Evolutionary conservation across 176 grass and related monocot genomes (phyloP), one percentile per base, ranked within the genome.

Genomic region (Olyra latifolia): DNA sequence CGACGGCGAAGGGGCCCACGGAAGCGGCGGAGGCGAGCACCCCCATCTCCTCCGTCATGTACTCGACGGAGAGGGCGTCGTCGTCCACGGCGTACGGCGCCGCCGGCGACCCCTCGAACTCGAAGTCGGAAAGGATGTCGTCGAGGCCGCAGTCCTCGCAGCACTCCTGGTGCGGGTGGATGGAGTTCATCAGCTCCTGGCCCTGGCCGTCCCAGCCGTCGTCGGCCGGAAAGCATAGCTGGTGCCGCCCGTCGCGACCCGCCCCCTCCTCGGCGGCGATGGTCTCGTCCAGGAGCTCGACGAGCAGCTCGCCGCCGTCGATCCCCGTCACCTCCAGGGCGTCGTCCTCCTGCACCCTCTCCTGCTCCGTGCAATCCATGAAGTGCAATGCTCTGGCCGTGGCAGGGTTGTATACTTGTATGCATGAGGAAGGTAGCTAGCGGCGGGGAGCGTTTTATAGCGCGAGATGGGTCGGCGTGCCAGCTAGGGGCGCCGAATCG

Each of bases 101-200:
- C 69, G 45, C n/a, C 69, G 75, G 61, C 16, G 80, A 59, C 60
- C 78, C 74, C 20, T 81, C 78, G 62, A 62, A 48, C 1, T 86
- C 71, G 13, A 94, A 72, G 68, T 82, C 83, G 10, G 53, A 76
- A 5, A 90, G 58, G 32, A 94, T 72, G 64, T 79, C 81, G n/a
- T 91, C 91, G 74, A 94, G 82, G 16, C 71, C 83, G 30, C 94
- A 94, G 68, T 97, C 94, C 71, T 94, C 87, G 70, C 91, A 94
- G 30, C 54, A 40, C 5, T 82, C 81, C 39, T 90, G 74, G 76
- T 69, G 80, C 39, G 74, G 13, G 57, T 91, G 84, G 67, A 91
- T 83, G 1, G 22, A 52, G 47, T 49, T 35, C 76, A 54, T 38
- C 76, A 54, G 38, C 5, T 52, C 71, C 3, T 79, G 23, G 32